phyloP scores from a whole-genome alignment of 2,329 filamentous ascomycete genomes.

The Proliferodiscus dingleyae region DNA sequence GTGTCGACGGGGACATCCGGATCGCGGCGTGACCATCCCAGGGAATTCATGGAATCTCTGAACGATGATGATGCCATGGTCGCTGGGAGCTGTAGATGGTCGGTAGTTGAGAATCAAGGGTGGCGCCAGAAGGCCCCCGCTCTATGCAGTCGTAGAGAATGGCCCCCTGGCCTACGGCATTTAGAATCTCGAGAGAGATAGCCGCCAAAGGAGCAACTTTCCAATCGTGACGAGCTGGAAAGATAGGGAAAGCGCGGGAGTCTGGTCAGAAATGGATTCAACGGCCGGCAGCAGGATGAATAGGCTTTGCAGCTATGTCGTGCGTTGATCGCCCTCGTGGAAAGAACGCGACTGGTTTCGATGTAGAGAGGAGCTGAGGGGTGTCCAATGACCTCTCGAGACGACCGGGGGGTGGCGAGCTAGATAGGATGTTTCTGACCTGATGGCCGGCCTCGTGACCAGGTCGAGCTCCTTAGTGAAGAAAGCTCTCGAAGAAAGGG shows the following conservation, averaged over 20 bases:
- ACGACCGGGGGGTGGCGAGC: conserved; percentile 16
- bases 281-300: conserved; percentile 2
- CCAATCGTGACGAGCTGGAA: no score
- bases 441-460: conserved; percentile 26
- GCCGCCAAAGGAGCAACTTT: conserved; percentile 5
- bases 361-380: conserved; percentile 12
- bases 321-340: conserved; percentile 26
- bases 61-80: conserved; percentile 84
- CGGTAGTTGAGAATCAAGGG: conserved; percentile 21
- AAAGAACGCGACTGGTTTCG: conserved; percentile 26
- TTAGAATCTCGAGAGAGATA: conserved; percentile 13
- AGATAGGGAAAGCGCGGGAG: conserved; percentile 13
- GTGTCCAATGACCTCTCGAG: conserved; percentile 31
- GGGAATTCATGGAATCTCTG: conserved; percentile 87
- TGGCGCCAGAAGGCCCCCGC: conserved; percentile 10
- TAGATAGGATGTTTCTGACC: conserved; percentile 11
- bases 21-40: conserved; percentile 89
- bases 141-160: conserved; percentile 6
- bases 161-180: not conserved
- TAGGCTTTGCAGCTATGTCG: conserved; percentile 28
- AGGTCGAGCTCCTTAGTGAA: conserved; percentile 9
- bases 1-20: conserved; percentile 72
- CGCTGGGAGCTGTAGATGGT: conserved; percentile 6
- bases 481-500: conserved; percentile 7
- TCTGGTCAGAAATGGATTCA: not conserved